phyloP scores from a whole-genome alignment of 306 rosid species.

The Begonia fuchsioides region DNA sequence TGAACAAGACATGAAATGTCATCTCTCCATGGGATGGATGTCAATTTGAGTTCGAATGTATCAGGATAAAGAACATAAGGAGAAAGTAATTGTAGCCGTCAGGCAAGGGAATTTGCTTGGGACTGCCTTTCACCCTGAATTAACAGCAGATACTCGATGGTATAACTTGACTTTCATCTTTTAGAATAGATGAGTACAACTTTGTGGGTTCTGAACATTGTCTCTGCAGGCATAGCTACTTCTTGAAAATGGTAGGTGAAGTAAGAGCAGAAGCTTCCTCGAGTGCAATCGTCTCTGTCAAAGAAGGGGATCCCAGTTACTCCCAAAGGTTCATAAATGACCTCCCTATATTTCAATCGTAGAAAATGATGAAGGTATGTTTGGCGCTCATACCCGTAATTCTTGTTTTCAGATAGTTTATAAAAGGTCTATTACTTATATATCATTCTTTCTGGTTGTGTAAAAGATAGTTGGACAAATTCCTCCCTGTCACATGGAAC shows the following conservation, averaged over 20 bases:
- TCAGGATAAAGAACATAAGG: slow-evolving; percentile 40
- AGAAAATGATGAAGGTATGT: slow-evolving; percentile 9
- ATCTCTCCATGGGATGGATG: neutral
- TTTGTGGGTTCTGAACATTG: slow-evolving; percentile 17
- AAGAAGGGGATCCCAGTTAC: slow-evolving; percentile 11
- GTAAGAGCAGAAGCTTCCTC: slow-evolving; percentile 39
- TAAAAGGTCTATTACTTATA: too few relatives aligned
- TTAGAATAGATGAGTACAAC: neutral
- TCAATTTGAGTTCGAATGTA: slow-evolving; percentile 15
- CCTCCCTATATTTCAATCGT: slow-evolving; percentile 62
- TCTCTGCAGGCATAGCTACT: slow-evolving; percentile 87
- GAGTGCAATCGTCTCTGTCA: slow-evolving; percentile 27
- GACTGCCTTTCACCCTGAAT: slow-evolving; percentile 96
- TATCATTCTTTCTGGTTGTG: too few relatives aligned
- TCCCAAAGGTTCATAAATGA: slow-evolving; percentile 27
- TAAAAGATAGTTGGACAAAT: too few relatives aligned
- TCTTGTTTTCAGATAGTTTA: too few relatives aligned
- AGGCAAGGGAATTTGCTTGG: slow-evolving; percentile 76
- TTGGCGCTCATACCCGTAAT: too few relatives aligned
- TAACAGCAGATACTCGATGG: slow-evolving; percentile 94
- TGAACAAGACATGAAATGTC: neutral
- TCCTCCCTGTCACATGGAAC: too few relatives aligned
- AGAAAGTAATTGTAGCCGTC: slow-evolving; percentile 80
- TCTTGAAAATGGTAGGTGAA: slow-evolving; percentile 53
- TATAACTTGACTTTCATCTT: slow-evolving; percentile 9